Percentiles rank a stretch among this genome's conserved stretches.
phyloP scores from a whole-genome alignment of 345 rosid genomes.

The Syzygium jambos region DNA sequence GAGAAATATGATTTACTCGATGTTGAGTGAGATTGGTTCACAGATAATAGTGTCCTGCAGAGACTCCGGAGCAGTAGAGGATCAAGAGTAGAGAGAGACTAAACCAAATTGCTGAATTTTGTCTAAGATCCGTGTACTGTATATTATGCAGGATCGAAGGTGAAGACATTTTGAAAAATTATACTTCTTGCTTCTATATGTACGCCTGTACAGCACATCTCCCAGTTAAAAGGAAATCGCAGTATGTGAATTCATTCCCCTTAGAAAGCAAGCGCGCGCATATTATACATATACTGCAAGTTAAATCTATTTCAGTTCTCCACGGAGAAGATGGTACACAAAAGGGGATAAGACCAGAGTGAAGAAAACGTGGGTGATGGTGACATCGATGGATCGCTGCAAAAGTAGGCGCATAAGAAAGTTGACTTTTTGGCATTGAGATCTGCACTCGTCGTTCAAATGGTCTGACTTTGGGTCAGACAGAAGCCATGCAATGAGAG shows the following conservation, averaged over 20 bases:
- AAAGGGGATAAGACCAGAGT: too few species aligned
- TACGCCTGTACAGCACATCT: neutral
- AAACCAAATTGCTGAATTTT: neutral
- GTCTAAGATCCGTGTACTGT: neutral
- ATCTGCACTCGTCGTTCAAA: too few species aligned
- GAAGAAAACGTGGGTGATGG: too few species aligned
- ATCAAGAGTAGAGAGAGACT: neutral
- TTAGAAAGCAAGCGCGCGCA: too few species aligned
- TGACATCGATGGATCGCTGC: too few species aligned
- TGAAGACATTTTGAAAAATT: neutral
- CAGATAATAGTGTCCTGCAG: conserved; percentile 16
- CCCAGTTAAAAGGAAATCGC: neutral
- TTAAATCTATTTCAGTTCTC: too few species aligned
- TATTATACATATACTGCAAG: too few species aligned
- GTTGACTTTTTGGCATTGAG: too few species aligned
- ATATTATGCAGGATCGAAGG: neutral
- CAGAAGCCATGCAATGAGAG: too few species aligned
- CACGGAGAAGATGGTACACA: too few species aligned
- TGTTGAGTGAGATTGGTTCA: conserved; percentile 42
- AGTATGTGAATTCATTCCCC: neutral
- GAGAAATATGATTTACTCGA: conserved; percentile 24
- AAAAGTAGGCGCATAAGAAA: too few species aligned
- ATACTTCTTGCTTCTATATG: neutral
- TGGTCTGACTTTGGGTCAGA: too few species aligned
- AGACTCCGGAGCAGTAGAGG: neutral